These are phyloP conservation scores for Odontarrhena argentea DNA, from an alignment of 345 rosid genomes.

Conservation along the genomic window DNA sequence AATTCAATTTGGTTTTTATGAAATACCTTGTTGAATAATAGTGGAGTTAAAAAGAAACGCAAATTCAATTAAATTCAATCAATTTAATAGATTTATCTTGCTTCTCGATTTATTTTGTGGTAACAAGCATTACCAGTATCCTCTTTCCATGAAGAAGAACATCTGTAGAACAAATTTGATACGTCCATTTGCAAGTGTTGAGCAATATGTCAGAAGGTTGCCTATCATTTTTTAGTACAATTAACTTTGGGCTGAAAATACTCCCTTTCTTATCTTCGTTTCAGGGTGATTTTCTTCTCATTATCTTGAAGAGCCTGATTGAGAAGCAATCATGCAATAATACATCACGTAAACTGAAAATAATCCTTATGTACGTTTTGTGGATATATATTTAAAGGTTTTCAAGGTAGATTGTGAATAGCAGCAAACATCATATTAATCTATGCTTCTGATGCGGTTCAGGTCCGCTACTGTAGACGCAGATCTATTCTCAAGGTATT, in stretches of 20 bases:
- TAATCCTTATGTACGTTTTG: constrained; percentile 77
- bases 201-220: not conserved
- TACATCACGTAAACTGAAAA: constrained; percentile 59
- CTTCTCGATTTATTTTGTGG: constrained; percentile 1
- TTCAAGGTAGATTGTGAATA: constrained; percentile 6
- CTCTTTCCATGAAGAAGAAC: constrained; percentile 27
- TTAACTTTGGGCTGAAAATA: not conserved
- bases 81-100: not conserved
- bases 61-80: too few species aligned
- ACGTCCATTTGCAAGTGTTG: constrained; percentile 10
- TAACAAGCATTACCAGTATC: constrained; percentile 14
- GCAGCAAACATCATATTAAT: constrained; percentile 12
- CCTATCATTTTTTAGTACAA: not conserved
- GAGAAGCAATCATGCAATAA: constrained; percentile 69
- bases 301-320: constrained; percentile 83
- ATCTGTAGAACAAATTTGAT: constrained; percentile 8
- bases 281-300: constrained; percentile 94
- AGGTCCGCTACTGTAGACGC: constrained; percentile 99
- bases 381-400: constrained; percentile 1
- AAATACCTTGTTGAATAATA: too few species aligned
- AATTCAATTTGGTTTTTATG: too few species aligned
- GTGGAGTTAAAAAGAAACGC: too few species aligned
- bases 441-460: constrained; percentile 30
- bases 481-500: constrained; percentile 73
- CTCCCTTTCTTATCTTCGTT: not conserved